Base-by-base conservation (phyloP, 208 protist genomes). In the Vickermania ingenoplastis region DNA sequence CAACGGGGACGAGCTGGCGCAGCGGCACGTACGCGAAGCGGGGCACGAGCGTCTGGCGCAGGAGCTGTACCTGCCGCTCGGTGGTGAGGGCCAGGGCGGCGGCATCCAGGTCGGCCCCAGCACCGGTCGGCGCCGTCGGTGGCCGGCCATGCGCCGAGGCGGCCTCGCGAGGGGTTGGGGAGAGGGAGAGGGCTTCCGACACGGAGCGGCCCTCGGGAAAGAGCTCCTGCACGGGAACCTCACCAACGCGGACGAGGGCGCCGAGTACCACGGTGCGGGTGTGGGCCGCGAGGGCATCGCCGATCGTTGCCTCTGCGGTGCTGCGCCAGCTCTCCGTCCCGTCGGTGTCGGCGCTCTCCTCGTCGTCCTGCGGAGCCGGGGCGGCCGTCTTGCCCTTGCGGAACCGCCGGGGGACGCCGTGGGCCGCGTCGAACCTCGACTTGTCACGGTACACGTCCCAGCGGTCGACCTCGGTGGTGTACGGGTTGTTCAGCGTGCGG, bases 401-500 rank as follows among this genome's bases (percentile, higher is more conserved):
- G 11, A 0, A 1, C 25, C 24, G 31, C 41, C 11, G 54, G 29
- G 11, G 36, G 11, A 45, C 36, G 17, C 36, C 36, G 36, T 17
- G 11, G 36, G 36, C 36, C 11, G 11, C 17, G 17, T 45, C 36
- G 11, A 45, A 7, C 11, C 7, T 7, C 51, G 57, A 30, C 22
- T 61, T 50, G 53, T 81, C 79, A 17, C 64, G 53, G 61, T 78
- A 61, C 22, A 83, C 59, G 22, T 82, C 59, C 79, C 83, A 90
- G 22, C 83, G 83, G 61, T 90, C 83, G 14, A 90, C 79, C 67
- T 90, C 83, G 36, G 71, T 73, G 3, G 79, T 69, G 55, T 77
- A 77, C 24, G 74, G 79, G 41, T 81, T 69, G 59, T 77, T 68
- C 60, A 77, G 54, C 21, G 83, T 81, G 53, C 83, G 79, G 61